Conservation (phyloP, 768 basidiomycete genomes). For the Xerocomellus dryophilus region DNA sequence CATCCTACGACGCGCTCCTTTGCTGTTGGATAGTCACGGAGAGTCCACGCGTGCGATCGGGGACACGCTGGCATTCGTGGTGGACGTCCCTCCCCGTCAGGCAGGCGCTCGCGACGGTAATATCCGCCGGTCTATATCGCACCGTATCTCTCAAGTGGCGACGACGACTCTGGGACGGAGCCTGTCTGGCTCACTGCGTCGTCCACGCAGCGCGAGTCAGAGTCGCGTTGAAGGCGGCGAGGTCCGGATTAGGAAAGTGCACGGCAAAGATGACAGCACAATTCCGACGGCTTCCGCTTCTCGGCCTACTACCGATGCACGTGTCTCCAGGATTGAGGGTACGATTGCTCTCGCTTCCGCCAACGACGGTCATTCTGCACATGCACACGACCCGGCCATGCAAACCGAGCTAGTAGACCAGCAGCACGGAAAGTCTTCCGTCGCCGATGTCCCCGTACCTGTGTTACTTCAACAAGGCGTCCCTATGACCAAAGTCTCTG, state of each 20-base stretch:
- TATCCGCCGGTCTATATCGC: constrained; percentile 35
- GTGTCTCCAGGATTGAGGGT: neutral
- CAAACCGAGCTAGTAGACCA: neutral
- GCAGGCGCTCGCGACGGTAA: constrained; percentile 6
- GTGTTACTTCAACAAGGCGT: constrained; percentile 57
- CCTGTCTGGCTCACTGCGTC: constrained; percentile 23
- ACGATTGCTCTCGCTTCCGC: neutral
- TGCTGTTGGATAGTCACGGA: constrained; percentile 33
- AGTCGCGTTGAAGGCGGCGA: neutral
- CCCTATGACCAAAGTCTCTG: constrained; percentile 80
- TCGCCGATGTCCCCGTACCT: constrained; percentile 52
- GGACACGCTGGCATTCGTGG: constrained; percentile 5
- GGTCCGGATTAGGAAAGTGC: constrained; percentile 28
- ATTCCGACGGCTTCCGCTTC: neutral
- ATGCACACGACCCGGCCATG: constrained; percentile 5
- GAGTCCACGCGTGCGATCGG: constrained; percentile 15
- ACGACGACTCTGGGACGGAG: constrained; percentile 30
- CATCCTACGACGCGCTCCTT: constrained; percentile 38
- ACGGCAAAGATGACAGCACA: neutral
- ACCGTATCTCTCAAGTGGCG: constrained; percentile 34
- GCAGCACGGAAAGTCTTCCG: constrained; percentile 1
- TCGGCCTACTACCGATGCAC: neutral
- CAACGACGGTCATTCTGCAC: neutral
- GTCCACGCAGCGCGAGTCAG: constrained; percentile 10
- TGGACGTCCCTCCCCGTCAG: neutral